Evolutionary conservation across 495 filamentous ascomycete genomes (phyloP).

Genomic region (Hypoxylon crocopeplum): DNA sequence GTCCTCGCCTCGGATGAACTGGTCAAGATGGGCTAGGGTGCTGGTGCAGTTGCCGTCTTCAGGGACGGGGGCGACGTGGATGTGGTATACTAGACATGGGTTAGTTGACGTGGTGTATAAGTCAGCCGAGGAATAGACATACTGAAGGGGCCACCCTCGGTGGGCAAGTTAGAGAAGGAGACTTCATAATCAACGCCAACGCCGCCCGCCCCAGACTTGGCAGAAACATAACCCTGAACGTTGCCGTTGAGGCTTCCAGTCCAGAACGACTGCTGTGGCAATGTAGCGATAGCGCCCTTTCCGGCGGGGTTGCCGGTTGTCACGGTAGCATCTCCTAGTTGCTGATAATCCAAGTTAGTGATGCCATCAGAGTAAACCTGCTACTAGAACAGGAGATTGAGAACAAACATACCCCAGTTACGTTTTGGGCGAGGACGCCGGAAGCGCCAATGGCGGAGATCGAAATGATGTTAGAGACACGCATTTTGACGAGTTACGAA

Average conservation of each 20-base stretch:
- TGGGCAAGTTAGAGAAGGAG: slow-evolving; percentile 70
- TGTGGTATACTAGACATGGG: slow-evolving; percentile 72
- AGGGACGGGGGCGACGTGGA: slow-evolving; percentile 78
- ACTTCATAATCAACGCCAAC: slow-evolving; percentile 69
- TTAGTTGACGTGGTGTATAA: slow-evolving; percentile 7
- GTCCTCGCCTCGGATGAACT: slow-evolving; percentile 64
- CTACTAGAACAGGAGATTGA: slow-evolving; percentile 12
- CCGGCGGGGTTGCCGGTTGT: slow-evolving; percentile 69
- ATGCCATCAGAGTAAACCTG: background rate
- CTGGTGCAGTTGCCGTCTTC: slow-evolving; percentile 78
- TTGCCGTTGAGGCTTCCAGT: slow-evolving; percentile 57
- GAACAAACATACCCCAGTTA: slow-evolving; percentile 45
- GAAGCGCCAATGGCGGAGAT: slow-evolving; percentile 48
- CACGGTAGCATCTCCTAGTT: slow-evolving; percentile 61
- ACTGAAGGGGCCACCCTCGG: slow-evolving; percentile 73
- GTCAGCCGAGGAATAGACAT: slow-evolving; percentile 45
- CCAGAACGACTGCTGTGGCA: slow-evolving; percentile 61
- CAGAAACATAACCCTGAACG: slow-evolving; percentile 67
- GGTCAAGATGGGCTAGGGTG: slow-evolving; percentile 67
- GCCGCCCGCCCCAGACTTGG: slow-evolving; percentile 60
- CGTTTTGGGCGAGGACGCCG: slow-evolving; percentile 49
- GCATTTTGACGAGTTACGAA: slow-evolving; percentile 45
- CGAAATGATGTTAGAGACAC: slow-evolving; percentile 44
- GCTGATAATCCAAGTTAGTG: slow-evolving; percentile 38
- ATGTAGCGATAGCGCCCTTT: slow-evolving; percentile 62